phyloP scores from a whole-genome alignment of 2,329 filamentous ascomycete genomes.

The Fragosphaeria purpurea region DNA sequence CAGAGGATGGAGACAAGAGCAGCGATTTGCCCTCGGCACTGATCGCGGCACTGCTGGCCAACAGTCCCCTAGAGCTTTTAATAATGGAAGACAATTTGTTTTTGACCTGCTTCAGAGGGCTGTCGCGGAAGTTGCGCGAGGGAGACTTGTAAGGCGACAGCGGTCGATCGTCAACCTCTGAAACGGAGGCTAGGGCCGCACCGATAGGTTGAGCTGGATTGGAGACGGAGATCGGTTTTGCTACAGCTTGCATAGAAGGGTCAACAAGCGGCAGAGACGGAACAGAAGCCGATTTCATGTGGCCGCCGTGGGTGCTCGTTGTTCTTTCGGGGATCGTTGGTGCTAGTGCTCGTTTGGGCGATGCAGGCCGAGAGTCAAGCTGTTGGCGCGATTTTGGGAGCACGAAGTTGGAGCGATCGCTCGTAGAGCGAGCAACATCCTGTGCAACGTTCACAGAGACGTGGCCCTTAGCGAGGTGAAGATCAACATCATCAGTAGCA shows the following conservation, averaged over 20 bases:
- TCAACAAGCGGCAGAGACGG: slow-evolving; percentile 35
- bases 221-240: slow-evolving; percentile 53
- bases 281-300: slow-evolving; percentile 55
- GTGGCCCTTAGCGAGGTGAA: slow-evolving; percentile 48
- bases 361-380: slow-evolving; percentile 19
- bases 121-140: slow-evolving; percentile 52
- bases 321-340: slow-evolving; percentile 4
- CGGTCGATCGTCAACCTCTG: slow-evolving; percentile 27
- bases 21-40: slow-evolving; percentile 53
- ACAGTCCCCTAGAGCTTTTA: slow-evolving; percentile 75
- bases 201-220: slow-evolving; percentile 30
- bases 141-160: slow-evolving; percentile 47
- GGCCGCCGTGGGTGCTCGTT: slow-evolving; percentile 23
- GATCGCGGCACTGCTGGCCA: slow-evolving; percentile 62
- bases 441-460: slow-evolving; percentile 44
- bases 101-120: slow-evolving; percentile 83
- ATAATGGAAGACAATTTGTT: slow-evolving; percentile 85
- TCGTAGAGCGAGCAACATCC: slow-evolving; percentile 43
- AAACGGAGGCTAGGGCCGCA: slow-evolving; percentile 32
- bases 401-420: slow-evolving; percentile 34
- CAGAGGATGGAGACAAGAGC: slow-evolving; percentile 43
- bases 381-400: slow-evolving; percentile 31
- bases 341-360: slow-evolving; percentile 23
- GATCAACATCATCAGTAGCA: slow-evolving; percentile 34
- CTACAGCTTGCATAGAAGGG: slow-evolving; percentile 28